phyloP scores from a whole-genome alignment of 2,329 filamentous ascomycete genomes.

The Fusarium nodosum region DNA sequence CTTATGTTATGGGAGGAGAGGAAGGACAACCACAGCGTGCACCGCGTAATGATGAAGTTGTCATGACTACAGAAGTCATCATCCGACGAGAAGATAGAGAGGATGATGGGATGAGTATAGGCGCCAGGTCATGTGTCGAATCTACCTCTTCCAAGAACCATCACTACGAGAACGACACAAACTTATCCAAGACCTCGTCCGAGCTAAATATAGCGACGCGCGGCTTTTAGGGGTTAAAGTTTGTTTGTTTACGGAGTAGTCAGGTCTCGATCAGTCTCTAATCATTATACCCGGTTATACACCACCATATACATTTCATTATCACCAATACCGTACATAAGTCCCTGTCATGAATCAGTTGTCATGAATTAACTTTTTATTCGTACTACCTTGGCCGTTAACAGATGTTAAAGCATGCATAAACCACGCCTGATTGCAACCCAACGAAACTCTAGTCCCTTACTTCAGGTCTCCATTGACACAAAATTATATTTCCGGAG shows the following conservation, averaged over 20 bases:
- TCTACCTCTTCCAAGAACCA: slow-evolving; percentile 28
- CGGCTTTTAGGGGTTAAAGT: slow-evolving; percentile 32
- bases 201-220: slow-evolving; percentile 46
- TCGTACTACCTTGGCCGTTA: not conserved
- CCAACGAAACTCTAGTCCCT: not conserved
- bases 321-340: not conserved
- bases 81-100: slow-evolving; percentile 42
- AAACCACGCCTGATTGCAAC: not conserved
- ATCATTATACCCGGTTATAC: slow-evolving; percentile 37
- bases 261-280: not conserved
- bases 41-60: slow-evolving; percentile 35
- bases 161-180: slow-evolving; percentile 39
- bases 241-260: not conserved
- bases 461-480: not conserved
- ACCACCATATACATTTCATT: slow-evolving; percentile 1
- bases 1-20: slow-evolving; percentile 47
- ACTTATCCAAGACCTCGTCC: slow-evolving; percentile 47
- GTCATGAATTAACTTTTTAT: not conserved
- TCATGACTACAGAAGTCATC: slow-evolving; percentile 49
- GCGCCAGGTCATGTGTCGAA: slow-evolving; percentile 29
- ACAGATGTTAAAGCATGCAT: not conserved
- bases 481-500: not conserved
- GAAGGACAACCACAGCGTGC: slow-evolving; percentile 5
- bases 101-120: slow-evolving; percentile 40
- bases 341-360: not conserved